Base-by-base conservation (phyloP, 2,329 filamentous ascomycete species). In the Cladosporium austrohemisphaericum region DNA sequence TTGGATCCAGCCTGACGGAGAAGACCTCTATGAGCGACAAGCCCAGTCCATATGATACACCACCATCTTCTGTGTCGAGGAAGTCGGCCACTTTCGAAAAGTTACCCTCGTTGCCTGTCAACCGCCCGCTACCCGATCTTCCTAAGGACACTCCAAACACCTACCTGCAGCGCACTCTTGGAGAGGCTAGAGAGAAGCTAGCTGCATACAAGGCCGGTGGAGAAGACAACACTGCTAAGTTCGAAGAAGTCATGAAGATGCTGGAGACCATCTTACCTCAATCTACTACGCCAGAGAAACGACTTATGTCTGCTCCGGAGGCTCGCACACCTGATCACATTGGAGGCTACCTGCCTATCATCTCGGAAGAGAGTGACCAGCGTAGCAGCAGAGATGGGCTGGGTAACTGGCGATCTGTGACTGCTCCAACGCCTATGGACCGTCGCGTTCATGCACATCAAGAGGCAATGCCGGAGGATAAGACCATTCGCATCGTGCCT, bases 401-500 rank as follows among this genome's bases (percentile, higher is more conserved):
- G 44, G 60, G 47, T 55, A 68, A 67, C 61, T 71, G 66, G 65
- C 61, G 66, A 36, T 65, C 65, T 52, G 65, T 71, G 52, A 76
- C 72, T 60, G 70, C 71, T 32, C 71, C 73, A 16, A 50, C 67
- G 10, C 50, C 52, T 35, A 9, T 29, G n/a, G 25, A 47, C 14
- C 33, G 33, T n/a, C 44, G 25, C n/a, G 13, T 20, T n/a, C 55
- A 63, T 49, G 43, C n/a, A 13, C 37, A 20, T 20, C 28, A 29
- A 10, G 48, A 61, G 51, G 51, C 65, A 55, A 52, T 63, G 63
- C 19, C 60, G 59, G 52, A 60, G 20, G 61, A 61, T 37, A 65
- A 70, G 23, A 83, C 79, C 0, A 79, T 84, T 35, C 73, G 81
- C 10, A 67, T 83, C 55, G 79, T 84, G 2, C 71, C 76, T 22